Evolutionary conservation across 2,329 filamentous ascomycete species (phyloP), one percentile per base, ranked within the genome.

Genomic region (Sarocladium strictum): DNA sequence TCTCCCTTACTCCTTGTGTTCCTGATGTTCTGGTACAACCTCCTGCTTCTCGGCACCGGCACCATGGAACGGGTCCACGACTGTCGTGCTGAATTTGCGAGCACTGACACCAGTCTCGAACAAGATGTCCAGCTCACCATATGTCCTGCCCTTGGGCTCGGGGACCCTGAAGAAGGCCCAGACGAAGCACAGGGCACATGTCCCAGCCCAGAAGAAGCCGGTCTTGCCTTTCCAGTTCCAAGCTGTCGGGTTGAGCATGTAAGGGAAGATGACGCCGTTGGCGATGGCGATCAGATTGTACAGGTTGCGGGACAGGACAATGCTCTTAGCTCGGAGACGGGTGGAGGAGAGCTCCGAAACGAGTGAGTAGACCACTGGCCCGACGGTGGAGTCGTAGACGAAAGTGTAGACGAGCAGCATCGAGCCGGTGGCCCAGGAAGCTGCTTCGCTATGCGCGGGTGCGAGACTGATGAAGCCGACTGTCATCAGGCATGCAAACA

Each of bases 291-390:
- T 57, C 41, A 51, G 27, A 41, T 59, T 58, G 33, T 56, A 57
- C 15, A 55, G 54, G 58, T 70, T 73, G 49, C 75, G 67, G 1
- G 72, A 74, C 17, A 77, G 62, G 12, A 75, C 74, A 17, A 77
- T 70, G 0, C 74, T 73, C 63, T 76, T 74, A 49, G 71, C 74
- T 45, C 74, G 69, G 19, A 77, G 68, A 37, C 75, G 74, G 3
- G 73, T 76, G 0, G 73, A 75, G 1, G 70, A 68, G 2, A 76
- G 58, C 61, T 77, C 75, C 1, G 75, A 81, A 3, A 96, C 90
- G 32, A 96, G 79, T 0, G 89, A 93, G 72, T 94, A 96, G 71
- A 88, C 91, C 24, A 96, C 89, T 35, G 58, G 70, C 0, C 70
- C 70, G 24, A 73, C 66, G 4, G 70, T 72, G 37, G 62, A 62